A percentile compares a stretch with the other conserved stretches of the same genome.
These are phyloP conservation scores for Arachnomyces sp. DNA, from an alignment of 2,329 filamentous ascomycete genomes.

Conservation along the genomic window DNA sequence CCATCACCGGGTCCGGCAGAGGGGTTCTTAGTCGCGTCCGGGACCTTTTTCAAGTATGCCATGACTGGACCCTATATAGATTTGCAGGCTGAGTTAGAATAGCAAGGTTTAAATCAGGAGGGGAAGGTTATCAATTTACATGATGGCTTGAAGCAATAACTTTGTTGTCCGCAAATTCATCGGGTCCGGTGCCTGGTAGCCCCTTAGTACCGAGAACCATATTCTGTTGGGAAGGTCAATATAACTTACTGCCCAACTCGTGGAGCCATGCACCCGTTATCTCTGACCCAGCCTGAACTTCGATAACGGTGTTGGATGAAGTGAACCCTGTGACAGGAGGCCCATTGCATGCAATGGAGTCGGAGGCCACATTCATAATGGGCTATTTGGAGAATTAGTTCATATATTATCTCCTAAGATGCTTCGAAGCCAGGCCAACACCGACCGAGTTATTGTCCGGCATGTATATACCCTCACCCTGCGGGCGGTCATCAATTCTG, in stretches of 20 bases:
- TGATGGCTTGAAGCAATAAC: conserved; percentile 50
- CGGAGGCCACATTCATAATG: conserved; percentile 47
- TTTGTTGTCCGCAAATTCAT: conserved; percentile 31
- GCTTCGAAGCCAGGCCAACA: too few relatives aligned
- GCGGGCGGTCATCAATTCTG: background rate
- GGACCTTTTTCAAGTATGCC: conserved; percentile 49
- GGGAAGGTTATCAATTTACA: conserved; percentile 29
- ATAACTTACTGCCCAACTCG: conserved; percentile 34
- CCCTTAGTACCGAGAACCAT: too few relatives aligned
- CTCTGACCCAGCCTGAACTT: background rate
- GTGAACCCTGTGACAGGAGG: conserved; percentile 40
- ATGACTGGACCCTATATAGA: too few relatives aligned
- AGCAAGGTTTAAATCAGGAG: too few relatives aligned
- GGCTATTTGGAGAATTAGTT: conserved; percentile 21
- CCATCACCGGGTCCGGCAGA: conserved; percentile 10
- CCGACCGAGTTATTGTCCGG: background rate
- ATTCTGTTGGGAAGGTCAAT: conserved; percentile 12
- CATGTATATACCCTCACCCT: conserved; percentile 3
- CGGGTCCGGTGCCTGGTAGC: conserved; percentile 22
- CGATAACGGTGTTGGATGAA: conserved; percentile 1
- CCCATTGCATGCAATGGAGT: conserved; percentile 51
- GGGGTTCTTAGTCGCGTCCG: conserved; percentile 28
- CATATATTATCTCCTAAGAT: background rate
- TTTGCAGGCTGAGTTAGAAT: too few relatives aligned
- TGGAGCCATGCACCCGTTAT: conserved; percentile 44